Percentiles rank a stretch among this genome's conserved stretches.
phyloP scores from a whole-genome alignment of 2,329 filamentous ascomycete species.

The Cladosporium sp. region DNA sequence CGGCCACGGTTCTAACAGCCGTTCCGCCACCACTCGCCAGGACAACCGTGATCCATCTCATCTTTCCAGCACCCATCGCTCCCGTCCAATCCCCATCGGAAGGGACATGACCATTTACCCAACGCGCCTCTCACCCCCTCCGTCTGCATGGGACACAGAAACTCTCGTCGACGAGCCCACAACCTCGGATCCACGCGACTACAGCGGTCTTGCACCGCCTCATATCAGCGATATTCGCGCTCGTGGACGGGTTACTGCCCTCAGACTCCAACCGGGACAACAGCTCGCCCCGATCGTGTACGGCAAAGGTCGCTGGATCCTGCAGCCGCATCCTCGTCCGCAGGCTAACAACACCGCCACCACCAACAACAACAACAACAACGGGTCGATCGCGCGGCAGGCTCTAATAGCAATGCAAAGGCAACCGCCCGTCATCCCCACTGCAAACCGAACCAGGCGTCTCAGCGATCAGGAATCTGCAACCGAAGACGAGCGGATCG shows the following conservation, averaged over 20 bases:
- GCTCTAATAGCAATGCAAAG: not conserved
- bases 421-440: not conserved
- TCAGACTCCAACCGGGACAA: not conserved
- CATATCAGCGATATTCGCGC: not conserved
- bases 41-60: not conserved
- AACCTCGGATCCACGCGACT: not conserved
- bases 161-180: not conserved
- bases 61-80: not conserved
- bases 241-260: not conserved
- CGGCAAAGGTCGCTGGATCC: not conserved
- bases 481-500: not conserved
- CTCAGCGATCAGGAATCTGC: not conserved
- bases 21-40: not conserved
- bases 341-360: no score
- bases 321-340: not conserved
- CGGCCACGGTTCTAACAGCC: not conserved
- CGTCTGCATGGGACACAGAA: not conserved
- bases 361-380: not conserved
- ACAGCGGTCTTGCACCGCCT: not conserved
- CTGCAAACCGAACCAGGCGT: not conserved
- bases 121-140: not conserved
- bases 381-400: not conserved
- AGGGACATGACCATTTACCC: not conserved
- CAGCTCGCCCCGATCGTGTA: not conserved
- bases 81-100: not conserved